Evolutionary conservation across 2,329 filamentous ascomycete species (phyloP).

Genomic region (Alternaria burnsii): DNA sequence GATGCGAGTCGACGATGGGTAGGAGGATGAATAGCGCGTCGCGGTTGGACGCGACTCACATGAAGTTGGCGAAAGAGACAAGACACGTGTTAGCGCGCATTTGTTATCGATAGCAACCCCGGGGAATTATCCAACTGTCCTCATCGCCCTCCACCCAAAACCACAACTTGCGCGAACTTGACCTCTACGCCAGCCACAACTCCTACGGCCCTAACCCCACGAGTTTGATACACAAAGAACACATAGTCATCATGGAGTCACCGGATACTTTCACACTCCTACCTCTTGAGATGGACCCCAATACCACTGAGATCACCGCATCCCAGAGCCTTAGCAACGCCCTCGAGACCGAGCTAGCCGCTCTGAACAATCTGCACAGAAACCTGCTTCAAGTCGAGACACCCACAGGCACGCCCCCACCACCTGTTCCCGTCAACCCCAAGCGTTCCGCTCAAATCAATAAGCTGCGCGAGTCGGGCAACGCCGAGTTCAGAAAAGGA

Average conservation of each 20-base stretch:
- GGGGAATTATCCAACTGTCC: constrained; percentile 34
- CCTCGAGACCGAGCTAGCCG: constrained; percentile 62
- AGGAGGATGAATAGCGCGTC: neutral
- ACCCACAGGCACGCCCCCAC: constrained; percentile 75
- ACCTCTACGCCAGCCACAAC: neutral
- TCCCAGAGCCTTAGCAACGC: constrained; percentile 50
- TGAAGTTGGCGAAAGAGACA: neutral
- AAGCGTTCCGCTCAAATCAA: constrained; percentile 87
- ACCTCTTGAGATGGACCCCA: constrained; percentile 81
- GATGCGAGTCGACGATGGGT: neutral
- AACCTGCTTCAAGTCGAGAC: constrained; percentile 71
- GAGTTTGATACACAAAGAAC: neutral
- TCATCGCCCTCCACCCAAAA: constrained; percentile 19
- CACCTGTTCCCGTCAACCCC: constrained; percentile 89
- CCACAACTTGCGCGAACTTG: constrained; percentile 8
- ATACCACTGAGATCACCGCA: constrained; percentile 75
- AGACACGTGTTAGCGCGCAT: constrained; percentile 20
- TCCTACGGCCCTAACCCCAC: neutral
- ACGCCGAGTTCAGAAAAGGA: constrained; percentile 81
- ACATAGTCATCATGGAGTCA: constrained; percentile 42
- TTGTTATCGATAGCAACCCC: constrained; percentile 29
- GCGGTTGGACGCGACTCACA: neutral
- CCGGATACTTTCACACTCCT: constrained; percentile 80
- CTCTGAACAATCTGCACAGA: constrained; percentile 82
- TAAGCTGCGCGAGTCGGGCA: constrained; percentile 90